Percentiles rank a stretch among this genome's conserved stretches.
Conservation (phyloP, 1,139 yeast genomes). For the Yamadazyma jaroonii region DNA sequence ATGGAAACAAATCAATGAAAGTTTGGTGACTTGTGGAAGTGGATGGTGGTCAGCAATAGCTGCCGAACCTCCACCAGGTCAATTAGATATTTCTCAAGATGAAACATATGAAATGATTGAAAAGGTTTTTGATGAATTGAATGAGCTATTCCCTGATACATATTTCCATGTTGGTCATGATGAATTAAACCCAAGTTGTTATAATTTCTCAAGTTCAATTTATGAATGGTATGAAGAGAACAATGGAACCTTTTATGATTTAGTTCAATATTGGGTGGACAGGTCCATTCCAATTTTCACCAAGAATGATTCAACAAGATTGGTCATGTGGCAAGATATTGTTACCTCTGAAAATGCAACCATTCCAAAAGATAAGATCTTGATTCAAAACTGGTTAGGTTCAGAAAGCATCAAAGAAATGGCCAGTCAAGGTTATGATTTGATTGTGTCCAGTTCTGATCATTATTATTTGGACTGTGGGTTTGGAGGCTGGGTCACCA, state of each 20-base stretch:
- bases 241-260: slow-evolving; percentile 22
- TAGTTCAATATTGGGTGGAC: slow-evolving; percentile 41
- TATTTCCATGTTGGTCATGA: slow-evolving; percentile 49
- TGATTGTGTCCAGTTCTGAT: slow-evolving; percentile 37
- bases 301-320: slow-evolving; percentile 19
- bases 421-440: slow-evolving; percentile 39
- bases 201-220: slow-evolving; percentile 23
- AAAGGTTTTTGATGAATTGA: slow-evolving; percentile 37
- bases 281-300: slow-evolving; percentile 33
- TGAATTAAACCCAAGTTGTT: slow-evolving; percentile 39
- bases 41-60: slow-evolving; percentile 35
- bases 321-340: slow-evolving; percentile 52
- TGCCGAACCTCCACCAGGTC: slow-evolving; percentile 49
- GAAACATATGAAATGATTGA: slow-evolving; percentile 34
- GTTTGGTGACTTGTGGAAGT: slow-evolving; percentile 33
- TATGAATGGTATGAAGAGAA: slow-evolving; percentile 10
- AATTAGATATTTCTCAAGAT: slow-evolving; percentile 36
- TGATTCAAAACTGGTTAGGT: slow-evolving; percentile 42
- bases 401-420: slow-evolving; percentile 27
- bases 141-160: slow-evolving; percentile 32
- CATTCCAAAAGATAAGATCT: slow-evolving; percentile 16
- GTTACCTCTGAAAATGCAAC: slow-evolving; percentile 28
- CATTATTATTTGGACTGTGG: slow-evolving; percentile 49
- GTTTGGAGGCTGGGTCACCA: slow-evolving; percentile 40
- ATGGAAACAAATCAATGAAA: slow-evolving; percentile 35